Evolutionary conservation across 1,139 yeast genomes (phyloP).

Genomic region (Blastobotrys proliferans): DNA sequence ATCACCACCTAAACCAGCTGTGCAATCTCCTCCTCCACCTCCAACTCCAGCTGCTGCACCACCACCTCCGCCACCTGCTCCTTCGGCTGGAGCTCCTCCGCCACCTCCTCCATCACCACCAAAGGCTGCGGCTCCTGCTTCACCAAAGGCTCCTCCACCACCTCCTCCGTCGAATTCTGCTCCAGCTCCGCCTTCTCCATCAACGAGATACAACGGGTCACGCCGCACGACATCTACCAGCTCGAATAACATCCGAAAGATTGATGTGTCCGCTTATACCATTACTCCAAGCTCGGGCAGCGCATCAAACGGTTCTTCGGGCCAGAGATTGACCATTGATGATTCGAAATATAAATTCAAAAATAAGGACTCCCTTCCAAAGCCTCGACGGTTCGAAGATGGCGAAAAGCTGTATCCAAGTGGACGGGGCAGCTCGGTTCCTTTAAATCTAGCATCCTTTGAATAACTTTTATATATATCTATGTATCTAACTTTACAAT

Average conservation of each 20-base stretch:
- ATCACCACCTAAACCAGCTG: slow-evolving; percentile 27
- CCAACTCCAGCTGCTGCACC: slow-evolving; percentile 28
- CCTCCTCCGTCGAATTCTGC: slow-evolving; percentile 15
- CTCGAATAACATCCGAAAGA: slow-evolving; percentile 25
- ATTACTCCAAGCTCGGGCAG: slow-evolving; percentile 23
- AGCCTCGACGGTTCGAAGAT: slow-evolving; percentile 72
- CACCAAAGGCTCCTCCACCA: slow-evolving; percentile 25
- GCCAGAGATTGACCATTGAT: slow-evolving; percentile 44
- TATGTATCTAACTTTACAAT: background rate
- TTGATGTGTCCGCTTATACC: slow-evolving; percentile 34
- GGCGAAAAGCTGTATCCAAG: slow-evolving; percentile 81
- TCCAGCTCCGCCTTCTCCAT: slow-evolving; percentile 20
- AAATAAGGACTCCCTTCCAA: slow-evolving; percentile 69
- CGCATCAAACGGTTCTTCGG: slow-evolving; percentile 14
- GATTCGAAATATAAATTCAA: slow-evolving; percentile 72
- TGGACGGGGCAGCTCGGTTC: slow-evolving; percentile 94
- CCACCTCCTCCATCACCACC: slow-evolving; percentile 27
- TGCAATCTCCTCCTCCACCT: slow-evolving; percentile 21
- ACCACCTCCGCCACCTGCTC: slow-evolving; percentile 26
- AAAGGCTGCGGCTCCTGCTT: slow-evolving; percentile 25
- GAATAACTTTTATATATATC: no score
- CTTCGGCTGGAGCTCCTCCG: slow-evolving; percentile 35
- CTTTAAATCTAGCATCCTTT: slow-evolving; percentile 58
- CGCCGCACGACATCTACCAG: slow-evolving; percentile 23
- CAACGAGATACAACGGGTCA: slow-evolving; percentile 17